Evolutionary conservation across 495 filamentous ascomycete species (phyloP), one percentile per base, ranked within the genome.

Genomic region (Podospora tetraspora): DNA sequence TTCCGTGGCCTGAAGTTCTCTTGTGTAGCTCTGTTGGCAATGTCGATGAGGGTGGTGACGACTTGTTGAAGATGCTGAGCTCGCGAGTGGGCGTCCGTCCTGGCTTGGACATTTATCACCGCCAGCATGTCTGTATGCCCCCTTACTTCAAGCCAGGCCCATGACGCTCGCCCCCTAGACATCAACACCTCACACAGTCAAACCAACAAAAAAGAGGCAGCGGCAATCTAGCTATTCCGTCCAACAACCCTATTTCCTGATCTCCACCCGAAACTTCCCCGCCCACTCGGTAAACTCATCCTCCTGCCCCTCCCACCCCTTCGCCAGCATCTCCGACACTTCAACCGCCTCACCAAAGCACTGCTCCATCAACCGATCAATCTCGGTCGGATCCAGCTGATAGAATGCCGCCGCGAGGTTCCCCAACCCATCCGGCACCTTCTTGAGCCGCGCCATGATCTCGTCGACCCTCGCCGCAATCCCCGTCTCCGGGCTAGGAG

Each of bases 211-310:
- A 63, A 11, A 24, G 24, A 7, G 10, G 8, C 24, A 3, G 34
- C 34, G 5, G 34, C 34, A 32, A 63, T 57, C 19, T 61, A 30
- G 12, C 23, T 30, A 16, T 24, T 27, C 16, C 16, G 1, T 13
- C n/a, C 19, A 56, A 22, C 25, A 22, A 21, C 60, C 75, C 13
- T 60, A 67, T 66, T 79, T 83, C 67, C 83, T 83, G 25, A 84
- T 81, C 64, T 81, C 78, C 68, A 77, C 69, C 73, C 83, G 81
- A 70, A 83, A 84, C 58, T 79, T 81, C 16, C 79, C 71, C 11
- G 79, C 79, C 82, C 82, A 84, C 19, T 81, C 79, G 1, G 80
- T 80, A 66, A 84, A 84, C 57, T 79, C 82, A 43, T 84, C 82
- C 61, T 79, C 77, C 52, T 78, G 69, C 12, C 78, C 79, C 24